Evolutionary conservation across 2,329 filamentous ascomycete species (phyloP), one percentile per base, ranked within the genome.

Genomic region (Hymenoscyphus linearis): DNA sequence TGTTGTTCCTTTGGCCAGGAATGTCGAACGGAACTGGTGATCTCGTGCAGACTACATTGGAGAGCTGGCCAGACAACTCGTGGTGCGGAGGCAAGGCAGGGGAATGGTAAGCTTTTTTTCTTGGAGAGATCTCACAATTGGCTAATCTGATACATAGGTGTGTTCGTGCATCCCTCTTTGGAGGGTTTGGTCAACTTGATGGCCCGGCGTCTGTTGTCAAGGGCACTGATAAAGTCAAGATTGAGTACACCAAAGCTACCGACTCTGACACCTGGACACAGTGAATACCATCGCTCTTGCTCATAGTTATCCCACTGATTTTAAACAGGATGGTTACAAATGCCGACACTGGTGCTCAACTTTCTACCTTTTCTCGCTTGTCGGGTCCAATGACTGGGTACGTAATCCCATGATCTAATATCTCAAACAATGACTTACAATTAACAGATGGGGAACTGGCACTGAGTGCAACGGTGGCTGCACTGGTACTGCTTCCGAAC

Each of bases 21-120:
- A 78, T 78, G 74, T 76, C 74, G 58, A 79, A 78, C 63, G 76
- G 76, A 44, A 79, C 76, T 2, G 76, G 76, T 1, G 73, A 78
- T 56, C 68, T 78, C 16, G 67, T 78, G 53, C 76, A 78, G 62
- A 75, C 75, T 0, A 78, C 75, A 0, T 68, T 78, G 4, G 75
- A 79, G 63, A 73, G 71, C 22, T 78, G 75, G 76, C 63, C 72
- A 7, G 69, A 70, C 47, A 78, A 78, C 63, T 65, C 65, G 14
- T 78, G 75, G 76, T 78, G 76, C 62, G 76, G 76, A 44, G 76
- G 74, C 9, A 60, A 50, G 4, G 64, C 69, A 2, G 75, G 74
- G 5, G 69, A 78, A 66, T 78, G 75, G 75, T 78, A 72, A 61
- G 72, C 76, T 12, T 70, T 73, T 5, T 27, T 54, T 54, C 13